phyloP scores from a whole-genome alignment of 163 green algal genomes.

The Scenedesmus sp. region DNA sequence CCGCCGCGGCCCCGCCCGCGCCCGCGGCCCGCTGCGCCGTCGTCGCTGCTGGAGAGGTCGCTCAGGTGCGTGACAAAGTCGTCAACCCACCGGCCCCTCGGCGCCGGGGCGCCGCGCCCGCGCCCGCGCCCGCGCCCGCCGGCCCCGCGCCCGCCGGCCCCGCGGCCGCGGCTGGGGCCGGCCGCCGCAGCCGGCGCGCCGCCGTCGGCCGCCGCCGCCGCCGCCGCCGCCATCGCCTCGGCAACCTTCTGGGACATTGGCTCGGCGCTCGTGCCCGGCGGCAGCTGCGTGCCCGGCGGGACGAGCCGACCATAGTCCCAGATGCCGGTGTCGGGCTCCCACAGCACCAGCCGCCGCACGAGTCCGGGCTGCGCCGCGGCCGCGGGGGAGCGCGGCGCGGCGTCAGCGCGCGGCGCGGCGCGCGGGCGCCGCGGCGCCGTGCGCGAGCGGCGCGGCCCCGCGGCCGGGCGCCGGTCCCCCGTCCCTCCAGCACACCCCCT shows the following conservation, averaged over 20 bases:
- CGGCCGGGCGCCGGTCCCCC: not conserved
- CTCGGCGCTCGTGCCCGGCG: too few relatives aligned
- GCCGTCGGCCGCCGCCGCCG: not conserved
- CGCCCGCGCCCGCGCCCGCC: not conserved
- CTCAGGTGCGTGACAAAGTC: not conserved
- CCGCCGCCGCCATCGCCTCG: too few relatives aligned
- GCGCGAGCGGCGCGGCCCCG: not conserved
- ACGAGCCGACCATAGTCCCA: slow-evolving; percentile 19
- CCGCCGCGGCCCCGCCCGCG: not conserved
- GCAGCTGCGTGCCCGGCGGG: not conserved
- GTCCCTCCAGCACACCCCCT: not conserved
- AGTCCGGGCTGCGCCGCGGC: not conserved
- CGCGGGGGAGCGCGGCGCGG: not conserved
- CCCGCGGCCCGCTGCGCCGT: not conserved
- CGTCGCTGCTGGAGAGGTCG: slow-evolving; percentile 10
- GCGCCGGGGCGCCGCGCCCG: too few relatives aligned
- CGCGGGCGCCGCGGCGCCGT: too few relatives aligned
- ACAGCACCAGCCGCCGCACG: not conserved
- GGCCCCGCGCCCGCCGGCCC: not conserved
- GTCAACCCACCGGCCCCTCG: not conserved
- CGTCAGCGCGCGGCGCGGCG: not conserved
- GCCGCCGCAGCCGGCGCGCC: not conserved
- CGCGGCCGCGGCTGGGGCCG: not conserved
- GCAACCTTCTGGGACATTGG: too few relatives aligned
- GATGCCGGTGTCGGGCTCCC: slow-evolving; percentile 27